Conservation (phyloP, 371 early-diverging fungal genomes). For the Actinomucor elegans region DNA sequence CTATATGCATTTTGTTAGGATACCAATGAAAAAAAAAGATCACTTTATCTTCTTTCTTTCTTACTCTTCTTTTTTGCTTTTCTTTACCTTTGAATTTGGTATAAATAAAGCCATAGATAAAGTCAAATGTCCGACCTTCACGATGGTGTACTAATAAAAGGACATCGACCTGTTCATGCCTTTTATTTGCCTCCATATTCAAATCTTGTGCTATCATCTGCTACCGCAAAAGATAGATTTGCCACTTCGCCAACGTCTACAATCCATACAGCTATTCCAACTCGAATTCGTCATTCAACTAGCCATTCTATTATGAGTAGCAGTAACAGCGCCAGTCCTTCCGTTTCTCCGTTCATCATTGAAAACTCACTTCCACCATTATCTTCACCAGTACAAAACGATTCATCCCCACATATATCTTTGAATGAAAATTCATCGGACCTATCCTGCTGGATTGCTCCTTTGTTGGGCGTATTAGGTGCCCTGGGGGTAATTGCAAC, state of each 20-base stretch:
- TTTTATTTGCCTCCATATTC: slow-evolving; percentile 1
- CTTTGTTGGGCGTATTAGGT: slow-evolving; percentile 16
- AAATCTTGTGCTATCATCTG: neutral
- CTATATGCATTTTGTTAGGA: too few relatives aligned
- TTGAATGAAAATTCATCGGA: too few relatives aligned
- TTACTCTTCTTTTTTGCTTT: slow-evolving; percentile 3
- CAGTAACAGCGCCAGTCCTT: neutral
- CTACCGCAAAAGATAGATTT: neutral
- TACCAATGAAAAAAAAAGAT: neutral
- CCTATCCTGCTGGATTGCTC: slow-evolving; percentile 21
- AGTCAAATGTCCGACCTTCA: slow-evolving; percentile 4
- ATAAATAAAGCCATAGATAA: neutral
- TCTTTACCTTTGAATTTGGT: neutral
- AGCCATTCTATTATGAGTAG: too few relatives aligned
- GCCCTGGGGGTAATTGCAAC: neutral
- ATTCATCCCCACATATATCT: too few relatives aligned
- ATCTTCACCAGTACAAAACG: neutral
- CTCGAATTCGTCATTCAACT: neutral
- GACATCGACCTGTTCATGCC: slow-evolving; percentile 1
- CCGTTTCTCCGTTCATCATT: neutral
- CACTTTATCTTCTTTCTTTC: neutral
- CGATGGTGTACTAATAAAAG: neutral
- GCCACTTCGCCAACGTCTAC: neutral
- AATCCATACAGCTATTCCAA: neutral
- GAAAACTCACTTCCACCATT: neutral